A percentile compares a stretch with the other conserved stretches of the same genome.
phyloP scores from a whole-genome alignment of 441 rosid genomes.

The Kokia cookei region DNA sequence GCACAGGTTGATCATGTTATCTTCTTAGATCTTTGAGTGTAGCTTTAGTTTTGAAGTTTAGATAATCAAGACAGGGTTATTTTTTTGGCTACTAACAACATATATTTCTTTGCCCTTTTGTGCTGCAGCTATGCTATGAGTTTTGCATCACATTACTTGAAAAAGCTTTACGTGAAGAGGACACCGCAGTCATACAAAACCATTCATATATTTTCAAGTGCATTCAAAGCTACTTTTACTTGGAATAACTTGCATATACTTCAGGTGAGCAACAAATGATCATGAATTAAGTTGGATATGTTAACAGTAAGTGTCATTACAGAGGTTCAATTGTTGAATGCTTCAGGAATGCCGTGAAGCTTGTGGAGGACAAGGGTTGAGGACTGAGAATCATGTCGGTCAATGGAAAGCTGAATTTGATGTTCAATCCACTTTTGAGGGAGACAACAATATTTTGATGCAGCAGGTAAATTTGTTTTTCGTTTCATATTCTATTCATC shows the following conservation, averaged over 20 bases:
- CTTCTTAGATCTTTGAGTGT: not conserved
- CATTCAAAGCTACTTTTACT: slow-evolving; percentile 66
- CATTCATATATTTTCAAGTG: slow-evolving; percentile 79
- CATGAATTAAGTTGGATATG: not conserved
- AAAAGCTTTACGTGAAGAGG: slow-evolving; percentile 70
- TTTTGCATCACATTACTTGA: slow-evolving; percentile 74
- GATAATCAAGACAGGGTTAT: not conserved
- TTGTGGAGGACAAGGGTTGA: slow-evolving; percentile 91
- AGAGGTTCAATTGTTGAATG: slow-evolving; percentile 1
- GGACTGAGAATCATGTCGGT: slow-evolving; percentile 85
- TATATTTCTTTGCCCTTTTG: not conserved
- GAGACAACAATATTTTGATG: slow-evolving; percentile 87
- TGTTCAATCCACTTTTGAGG: slow-evolving; percentile 92
- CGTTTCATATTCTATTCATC: not conserved
- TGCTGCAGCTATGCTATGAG: slow-evolving; percentile 71
- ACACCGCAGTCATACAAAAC: slow-evolving; percentile 73
- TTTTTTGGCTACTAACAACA: not conserved
- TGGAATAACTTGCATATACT: slow-evolving; percentile 97
- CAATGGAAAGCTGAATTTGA: slow-evolving; percentile 82
- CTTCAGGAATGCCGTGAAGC: slow-evolving; percentile 96
- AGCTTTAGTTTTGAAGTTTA: not conserved
- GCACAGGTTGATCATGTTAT: not conserved
- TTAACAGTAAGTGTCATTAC: not conserved
- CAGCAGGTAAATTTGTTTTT: slow-evolving; percentile 58
- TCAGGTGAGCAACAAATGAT: slow-evolving; percentile 45